phyloP scores from a whole-genome alignment of 345 rosid genomes.

The Eucalyptus brandiana region DNA sequence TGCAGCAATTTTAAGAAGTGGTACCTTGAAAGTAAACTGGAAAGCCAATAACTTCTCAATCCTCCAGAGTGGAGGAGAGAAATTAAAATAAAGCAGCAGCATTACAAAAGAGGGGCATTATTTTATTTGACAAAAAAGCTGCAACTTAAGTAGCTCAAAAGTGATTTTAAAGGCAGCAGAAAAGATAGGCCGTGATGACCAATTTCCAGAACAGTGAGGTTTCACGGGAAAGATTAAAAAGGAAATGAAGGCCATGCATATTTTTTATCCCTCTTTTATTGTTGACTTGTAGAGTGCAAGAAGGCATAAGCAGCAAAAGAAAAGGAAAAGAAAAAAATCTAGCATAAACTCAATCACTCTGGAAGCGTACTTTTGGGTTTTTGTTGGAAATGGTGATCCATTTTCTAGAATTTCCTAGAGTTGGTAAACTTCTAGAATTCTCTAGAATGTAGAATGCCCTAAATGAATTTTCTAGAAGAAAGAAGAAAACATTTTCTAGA shows the following conservation, averaged over 20 bases:
- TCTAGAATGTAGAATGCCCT: too few species aligned
- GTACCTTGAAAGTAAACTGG: neutral
- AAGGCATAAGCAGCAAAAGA: neutral
- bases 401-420: too few species aligned
- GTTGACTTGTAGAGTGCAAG: neutral
- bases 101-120: neutral
- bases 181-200: neutral
- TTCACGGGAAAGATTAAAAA: neutral
- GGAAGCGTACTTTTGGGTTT: neutral
- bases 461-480: too few species aligned
- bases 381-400: too few species aligned
- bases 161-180: neutral
- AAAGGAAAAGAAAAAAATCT: neutral
- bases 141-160: neutral
- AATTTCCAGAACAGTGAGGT: neutral
- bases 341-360: neutral
- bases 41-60: neutral
- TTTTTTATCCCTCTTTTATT: neutral
- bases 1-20: neutral
- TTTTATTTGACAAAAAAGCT: neutral
- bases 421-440: too few species aligned
- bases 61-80: neutral
- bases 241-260: neutral
- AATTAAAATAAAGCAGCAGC: neutral
- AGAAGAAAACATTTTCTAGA: too few species aligned